Percentiles rank a stretch among this genome's conserved stretches.
phyloP scores from a whole-genome alignment of 1,139 yeast genomes.

The Ogataea hybrid region DNA sequence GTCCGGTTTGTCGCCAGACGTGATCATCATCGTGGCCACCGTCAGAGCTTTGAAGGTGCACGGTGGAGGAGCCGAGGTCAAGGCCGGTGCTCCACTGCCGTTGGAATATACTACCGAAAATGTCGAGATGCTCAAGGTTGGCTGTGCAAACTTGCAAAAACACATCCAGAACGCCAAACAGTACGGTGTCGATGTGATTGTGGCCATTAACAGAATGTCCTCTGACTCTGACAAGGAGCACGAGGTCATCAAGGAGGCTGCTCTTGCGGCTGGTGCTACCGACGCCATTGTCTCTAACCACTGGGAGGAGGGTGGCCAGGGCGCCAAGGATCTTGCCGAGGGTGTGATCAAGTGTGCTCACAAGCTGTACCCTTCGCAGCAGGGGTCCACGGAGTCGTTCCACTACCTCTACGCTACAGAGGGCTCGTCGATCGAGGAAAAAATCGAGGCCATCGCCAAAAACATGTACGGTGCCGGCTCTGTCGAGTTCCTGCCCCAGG shows the following conservation, averaged over 20 bases:
- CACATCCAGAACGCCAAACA: slow-evolving; percentile 85
- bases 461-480: slow-evolving; percentile 94
- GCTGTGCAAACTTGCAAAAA: slow-evolving; percentile 88
- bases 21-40: slow-evolving; percentile 93
- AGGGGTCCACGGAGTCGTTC: slow-evolving; percentile 32
- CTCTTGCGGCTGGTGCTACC: slow-evolving; percentile 89
- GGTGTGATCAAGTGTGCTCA: slow-evolving; percentile 80
- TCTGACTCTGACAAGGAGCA: slow-evolving; percentile 84
- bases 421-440: slow-evolving; percentile 71
- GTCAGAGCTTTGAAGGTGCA: slow-evolving; percentile 96
- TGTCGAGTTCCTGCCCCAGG: slow-evolving; percentile 83
- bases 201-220: slow-evolving; percentile 91
- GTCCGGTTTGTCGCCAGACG: slow-evolving; percentile 88
- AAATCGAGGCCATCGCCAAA: slow-evolving; percentile 78
- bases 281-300: slow-evolving; percentile 95
- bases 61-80: slow-evolving; percentile 98
- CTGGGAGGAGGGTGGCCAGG: slow-evolving; percentile 98
- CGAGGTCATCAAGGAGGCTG: slow-evolving; percentile 76
- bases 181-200: slow-evolving; percentile 92
- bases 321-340: slow-evolving; percentile 84
- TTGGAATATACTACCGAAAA: slow-evolving; percentile 84
- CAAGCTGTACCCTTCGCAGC: slow-evolving; percentile 35
- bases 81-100: slow-evolving; percentile 92
- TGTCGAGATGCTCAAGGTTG: slow-evolving; percentile 75
- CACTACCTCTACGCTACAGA: slow-evolving; percentile 72